Evolutionary conservation across 1,284 basidiomycete genomes (phyloP).

Genomic region (Pyrrhoderma noxium): DNA sequence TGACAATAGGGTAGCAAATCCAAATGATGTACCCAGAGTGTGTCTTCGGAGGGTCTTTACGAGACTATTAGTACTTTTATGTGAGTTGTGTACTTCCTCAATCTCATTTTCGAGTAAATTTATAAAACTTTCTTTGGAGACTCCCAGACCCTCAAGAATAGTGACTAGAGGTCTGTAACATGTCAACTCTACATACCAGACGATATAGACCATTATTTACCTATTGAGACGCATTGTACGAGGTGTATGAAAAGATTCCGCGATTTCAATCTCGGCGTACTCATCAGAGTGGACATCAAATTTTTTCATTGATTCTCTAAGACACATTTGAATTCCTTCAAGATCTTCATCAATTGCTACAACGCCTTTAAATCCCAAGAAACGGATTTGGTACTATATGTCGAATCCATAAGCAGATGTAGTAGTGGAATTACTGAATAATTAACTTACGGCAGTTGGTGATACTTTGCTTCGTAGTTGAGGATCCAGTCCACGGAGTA

Average conservation of each 20-base stretch:
- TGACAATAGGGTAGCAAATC: slow-evolving; percentile 42
- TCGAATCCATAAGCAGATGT: neutral
- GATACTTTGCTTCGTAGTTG: slow-evolving; percentile 30
- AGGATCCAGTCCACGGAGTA: slow-evolving; percentile 39
- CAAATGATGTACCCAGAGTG: slow-evolving; percentile 45
- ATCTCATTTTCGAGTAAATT: slow-evolving; percentile 49
- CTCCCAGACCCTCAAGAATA: slow-evolving; percentile 61
- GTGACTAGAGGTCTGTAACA: slow-evolving; percentile 52
- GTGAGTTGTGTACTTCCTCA: slow-evolving; percentile 44
- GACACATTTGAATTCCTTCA: slow-evolving; percentile 46
- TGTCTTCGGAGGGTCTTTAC: slow-evolving; percentile 41
- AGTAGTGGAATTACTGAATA: too few relatives aligned
- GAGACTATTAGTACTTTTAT: slow-evolving; percentile 43
- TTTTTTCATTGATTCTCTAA: slow-evolving; percentile 70
- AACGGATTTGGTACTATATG: slow-evolving; percentile 66
- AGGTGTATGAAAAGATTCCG: slow-evolving; percentile 49
- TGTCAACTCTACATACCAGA: neutral
- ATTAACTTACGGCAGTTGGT: slow-evolving; percentile 60
- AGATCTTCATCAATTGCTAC: slow-evolving; percentile 56
- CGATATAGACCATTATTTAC: slow-evolving; percentile 29
- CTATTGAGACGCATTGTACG: slow-evolving; percentile 56
- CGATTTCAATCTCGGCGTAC: slow-evolving; percentile 60
- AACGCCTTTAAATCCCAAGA: slow-evolving; percentile 73
- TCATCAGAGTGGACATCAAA: slow-evolving; percentile 46
- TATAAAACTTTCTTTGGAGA: slow-evolving; percentile 45